phyloP scores from a whole-genome alignment of 805 yeast species.

The Sugiyamaella qingdaonensis region DNA sequence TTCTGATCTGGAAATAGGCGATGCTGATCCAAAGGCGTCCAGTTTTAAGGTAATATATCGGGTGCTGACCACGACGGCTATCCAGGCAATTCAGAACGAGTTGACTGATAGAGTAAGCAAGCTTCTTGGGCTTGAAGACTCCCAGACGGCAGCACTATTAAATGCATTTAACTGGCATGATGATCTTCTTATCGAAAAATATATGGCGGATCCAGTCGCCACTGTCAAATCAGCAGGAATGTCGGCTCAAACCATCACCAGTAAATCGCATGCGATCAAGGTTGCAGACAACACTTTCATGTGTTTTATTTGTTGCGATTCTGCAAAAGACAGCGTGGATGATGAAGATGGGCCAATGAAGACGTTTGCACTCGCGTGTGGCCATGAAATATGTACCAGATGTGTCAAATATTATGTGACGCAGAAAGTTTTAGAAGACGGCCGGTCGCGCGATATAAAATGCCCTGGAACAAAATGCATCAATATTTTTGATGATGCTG shows the following conservation, averaged over 20 bases:
- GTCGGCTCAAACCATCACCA: neutral
- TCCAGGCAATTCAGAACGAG: constrained; percentile 30
- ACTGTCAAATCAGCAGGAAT: constrained; percentile 37
- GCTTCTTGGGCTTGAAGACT: constrained; percentile 37
- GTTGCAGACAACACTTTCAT: constrained; percentile 32
- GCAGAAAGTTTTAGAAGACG: constrained; percentile 36
- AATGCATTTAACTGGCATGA: constrained; percentile 55
- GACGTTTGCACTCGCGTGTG: constrained; percentile 57
- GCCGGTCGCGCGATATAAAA: constrained; percentile 39
- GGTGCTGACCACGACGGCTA: constrained; percentile 21
- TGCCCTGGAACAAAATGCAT: constrained; percentile 63
- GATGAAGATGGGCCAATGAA: constrained; percentile 40
- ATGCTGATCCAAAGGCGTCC: constrained; percentile 11
- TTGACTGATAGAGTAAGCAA: constrained; percentile 35
- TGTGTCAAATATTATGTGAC: constrained; percentile 65
- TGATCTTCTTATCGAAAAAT: constrained; percentile 52
- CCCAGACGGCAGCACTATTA: constrained; percentile 43
- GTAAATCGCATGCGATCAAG: neutral
- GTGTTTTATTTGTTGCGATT: constrained; percentile 75
- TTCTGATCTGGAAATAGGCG: constrained; percentile 20
- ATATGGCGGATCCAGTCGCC: constrained; percentile 42
- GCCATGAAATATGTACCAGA: constrained; percentile 61
- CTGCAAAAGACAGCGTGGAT: constrained; percentile 26
- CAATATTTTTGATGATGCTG: constrained; percentile 33
- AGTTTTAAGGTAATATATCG: constrained; percentile 23